A percentile compares a stretch with the other conserved stretches of the same genome.
Conservation (phyloP, 495 filamentous ascomycete genomes). For the Trichodelitschia bisporula region DNA sequence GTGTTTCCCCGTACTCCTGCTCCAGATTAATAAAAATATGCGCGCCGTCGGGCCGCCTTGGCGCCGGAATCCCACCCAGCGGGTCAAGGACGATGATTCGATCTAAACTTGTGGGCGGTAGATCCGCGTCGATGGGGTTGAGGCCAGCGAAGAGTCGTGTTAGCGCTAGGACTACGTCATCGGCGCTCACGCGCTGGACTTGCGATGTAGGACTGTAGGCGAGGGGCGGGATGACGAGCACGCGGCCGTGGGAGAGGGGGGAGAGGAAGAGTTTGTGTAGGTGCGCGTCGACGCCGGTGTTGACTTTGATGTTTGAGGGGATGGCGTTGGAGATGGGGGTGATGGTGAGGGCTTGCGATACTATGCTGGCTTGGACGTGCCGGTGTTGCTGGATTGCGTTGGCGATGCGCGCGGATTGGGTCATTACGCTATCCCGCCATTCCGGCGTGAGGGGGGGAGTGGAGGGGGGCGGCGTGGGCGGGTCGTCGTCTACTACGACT, state of each 20-base stretch:
- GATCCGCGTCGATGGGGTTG: not conserved
- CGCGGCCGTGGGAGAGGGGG: conserved; percentile 42
- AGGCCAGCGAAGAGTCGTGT: conserved; percentile 1
- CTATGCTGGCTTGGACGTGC: conserved; percentile 31
- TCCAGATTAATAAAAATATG: conserved; percentile 91
- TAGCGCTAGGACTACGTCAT: conserved; percentile 10
- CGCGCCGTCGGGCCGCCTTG: conserved; percentile 35
- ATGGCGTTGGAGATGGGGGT: conserved; percentile 10
- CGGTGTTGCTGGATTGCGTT: conserved; percentile 42
- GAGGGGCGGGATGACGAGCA: conserved; percentile 50
- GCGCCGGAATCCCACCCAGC: conserved; percentile 60
- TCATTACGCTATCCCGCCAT: conserved; percentile 22
- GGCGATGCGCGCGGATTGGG: conserved; percentile 52
- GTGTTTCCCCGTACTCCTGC: conserved; percentile 55
- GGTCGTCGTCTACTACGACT: conserved; percentile 51
- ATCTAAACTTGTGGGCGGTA: conserved; percentile 28
- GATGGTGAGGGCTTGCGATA: conserved; percentile 38
- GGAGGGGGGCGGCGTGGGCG: conserved; percentile 2
- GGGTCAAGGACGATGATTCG: conserved; percentile 78
- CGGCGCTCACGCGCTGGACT: conserved; percentile 47
- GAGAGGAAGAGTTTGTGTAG: conserved; percentile 26
- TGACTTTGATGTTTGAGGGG: conserved; percentile 9
- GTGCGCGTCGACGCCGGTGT: not conserved
- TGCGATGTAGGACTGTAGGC: conserved; percentile 32
- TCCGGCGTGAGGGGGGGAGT: conserved; percentile 2